A percentile compares a stretch with the other conserved stretches of the same genome.
phyloP scores from a whole-genome alignment of 805 yeast genomes.

The Metahyphopichia silvanorum region DNA sequence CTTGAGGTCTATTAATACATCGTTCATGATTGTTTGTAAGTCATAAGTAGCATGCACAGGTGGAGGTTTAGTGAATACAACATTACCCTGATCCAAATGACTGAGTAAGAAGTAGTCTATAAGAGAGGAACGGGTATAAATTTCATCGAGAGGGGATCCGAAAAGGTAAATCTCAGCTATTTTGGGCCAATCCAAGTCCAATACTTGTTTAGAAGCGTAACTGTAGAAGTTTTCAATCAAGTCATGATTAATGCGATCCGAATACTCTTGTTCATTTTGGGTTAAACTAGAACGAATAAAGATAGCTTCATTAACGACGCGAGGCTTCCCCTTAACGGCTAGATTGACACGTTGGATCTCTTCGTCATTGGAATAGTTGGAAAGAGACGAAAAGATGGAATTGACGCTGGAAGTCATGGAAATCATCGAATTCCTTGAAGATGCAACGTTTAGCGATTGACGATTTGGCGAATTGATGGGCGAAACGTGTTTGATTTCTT shows the following conservation, averaged over 20 bases:
- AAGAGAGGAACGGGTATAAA: too few relatives aligned
- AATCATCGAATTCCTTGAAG: background rate
- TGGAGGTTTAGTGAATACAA: conserved; percentile 6
- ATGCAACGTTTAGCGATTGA: too few relatives aligned
- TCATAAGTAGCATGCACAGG: background rate
- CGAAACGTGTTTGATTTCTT: too few relatives aligned
- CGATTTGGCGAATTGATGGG: too few relatives aligned
- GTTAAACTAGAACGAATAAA: background rate
- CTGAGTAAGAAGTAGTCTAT: conserved; percentile 12
- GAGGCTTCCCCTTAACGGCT: background rate
- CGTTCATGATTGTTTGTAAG: background rate
- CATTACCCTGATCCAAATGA: conserved; percentile 15
- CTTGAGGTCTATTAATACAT: conserved; percentile 4
- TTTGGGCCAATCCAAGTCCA: conserved; percentile 11
- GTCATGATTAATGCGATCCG: conserved; percentile 1
- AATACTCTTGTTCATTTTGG: conserved; percentile 4
- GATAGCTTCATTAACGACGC: background rate
- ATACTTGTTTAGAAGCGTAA: conserved; percentile 2
- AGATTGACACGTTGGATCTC: background rate
- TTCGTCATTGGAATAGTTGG: background rate
- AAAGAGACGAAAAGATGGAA: background rate
- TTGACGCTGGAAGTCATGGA: background rate
- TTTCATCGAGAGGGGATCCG: conserved; percentile 14
- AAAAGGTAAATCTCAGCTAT: conserved; percentile 18
- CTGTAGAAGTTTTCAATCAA: conserved; percentile 4